Evolutionary conservation across 2,329 filamentous ascomycete species (phyloP), one percentile per base, ranked within the genome.

Genomic region (Pochonia chlamydosporia): DNA sequence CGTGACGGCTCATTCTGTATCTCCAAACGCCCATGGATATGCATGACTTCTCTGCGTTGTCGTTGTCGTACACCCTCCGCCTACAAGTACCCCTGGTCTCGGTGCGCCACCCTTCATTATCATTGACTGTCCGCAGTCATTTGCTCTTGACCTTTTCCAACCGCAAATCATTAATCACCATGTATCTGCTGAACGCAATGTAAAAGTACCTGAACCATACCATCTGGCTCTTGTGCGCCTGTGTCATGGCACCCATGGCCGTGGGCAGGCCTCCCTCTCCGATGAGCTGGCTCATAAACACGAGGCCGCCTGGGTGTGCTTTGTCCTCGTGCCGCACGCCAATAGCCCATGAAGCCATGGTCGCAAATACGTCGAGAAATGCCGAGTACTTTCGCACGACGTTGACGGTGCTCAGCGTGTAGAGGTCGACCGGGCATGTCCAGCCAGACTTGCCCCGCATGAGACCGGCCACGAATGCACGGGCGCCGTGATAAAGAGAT

Each of bases 121-220:
- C 20, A 14, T 39, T 5, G 35, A 23, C 35, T 23, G 35, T 23
- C 18, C 8, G 8, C 40, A 44, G 46, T 50, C 47, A 54, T 40
- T 45, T 48, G 6, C 23, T 49, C 48, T 57, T 50, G 33, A 63
- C 58, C 49, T 67, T 68, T 54, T 78, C 76, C 26, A 79, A 63
- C 60, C 74, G 78, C 67, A 99, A 63, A 64, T 97, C 91, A 67
- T 99, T 99, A 26, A 97, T 79, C 48, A 90, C 79, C 93, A 99
- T 97, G 69, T 97, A 99, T 51, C 93, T 76, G 59, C 90, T 93
- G 48, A 96, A 64, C 0, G 81, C 77, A 61, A 99, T 96, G 90
- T 91, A 99, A 3, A 90, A 89, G 79, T 90, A 97, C 7, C 93
- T 81, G 63, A 97, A 99, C 93, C 93, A 99, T 31, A 88, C 81